Conservation (phyloP, 2,329 filamentous ascomycete species). For the Harringtonia lauricola region DNA sequence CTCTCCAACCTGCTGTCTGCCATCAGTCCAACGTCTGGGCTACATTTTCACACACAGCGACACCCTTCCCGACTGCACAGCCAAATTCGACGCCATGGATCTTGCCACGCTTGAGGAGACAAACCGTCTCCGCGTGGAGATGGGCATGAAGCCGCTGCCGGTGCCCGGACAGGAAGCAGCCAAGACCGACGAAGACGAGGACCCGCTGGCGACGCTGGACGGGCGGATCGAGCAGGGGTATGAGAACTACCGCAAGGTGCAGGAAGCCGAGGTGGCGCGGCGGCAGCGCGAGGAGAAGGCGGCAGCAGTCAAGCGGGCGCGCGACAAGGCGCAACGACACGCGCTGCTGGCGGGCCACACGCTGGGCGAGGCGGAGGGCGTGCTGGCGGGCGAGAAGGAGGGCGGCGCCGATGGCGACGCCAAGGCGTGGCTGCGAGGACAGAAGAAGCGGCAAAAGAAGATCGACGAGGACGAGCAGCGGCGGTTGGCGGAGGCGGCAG, state of each 20-base stretch:
- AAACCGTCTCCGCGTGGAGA: conserved; percentile 79
- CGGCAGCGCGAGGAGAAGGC: conserved; percentile 67
- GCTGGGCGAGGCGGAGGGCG: conserved; percentile 63
- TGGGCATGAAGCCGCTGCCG: conserved; percentile 83
- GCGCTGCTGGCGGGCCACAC: conserved; percentile 71
- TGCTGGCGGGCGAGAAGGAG: conserved; percentile 43
- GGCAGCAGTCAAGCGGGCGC: conserved; percentile 76
- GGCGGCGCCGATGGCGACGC: conserved; percentile 52
- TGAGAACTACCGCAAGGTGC: conserved; percentile 57
- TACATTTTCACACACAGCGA: too few species aligned
- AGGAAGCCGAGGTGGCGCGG: conserved; percentile 66
- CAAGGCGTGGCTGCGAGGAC: conserved; percentile 73
- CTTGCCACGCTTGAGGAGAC: conserved; percentile 80
- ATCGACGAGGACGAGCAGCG: conserved; percentile 62
- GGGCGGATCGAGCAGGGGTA: conserved; percentile 62
- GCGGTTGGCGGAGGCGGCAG: conserved; percentile 48
- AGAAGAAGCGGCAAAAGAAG: conserved; percentile 91
- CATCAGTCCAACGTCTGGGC: too few species aligned
- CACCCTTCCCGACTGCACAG: too few species aligned
- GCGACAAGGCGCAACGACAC: conserved; percentile 70
- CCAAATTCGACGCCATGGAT: conserved; percentile 34
- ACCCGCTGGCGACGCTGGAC: conserved; percentile 73
- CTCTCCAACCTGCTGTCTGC: too few species aligned
- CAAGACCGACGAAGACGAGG: conserved; percentile 44
- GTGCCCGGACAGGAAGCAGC: conserved; percentile 50